Percentiles rank a stretch among this genome's conserved stretches.
Evolutionary conservation across 495 filamentous ascomycete species (phyloP).

Genomic region (Annulohypoxylon maeteangense): DNA sequence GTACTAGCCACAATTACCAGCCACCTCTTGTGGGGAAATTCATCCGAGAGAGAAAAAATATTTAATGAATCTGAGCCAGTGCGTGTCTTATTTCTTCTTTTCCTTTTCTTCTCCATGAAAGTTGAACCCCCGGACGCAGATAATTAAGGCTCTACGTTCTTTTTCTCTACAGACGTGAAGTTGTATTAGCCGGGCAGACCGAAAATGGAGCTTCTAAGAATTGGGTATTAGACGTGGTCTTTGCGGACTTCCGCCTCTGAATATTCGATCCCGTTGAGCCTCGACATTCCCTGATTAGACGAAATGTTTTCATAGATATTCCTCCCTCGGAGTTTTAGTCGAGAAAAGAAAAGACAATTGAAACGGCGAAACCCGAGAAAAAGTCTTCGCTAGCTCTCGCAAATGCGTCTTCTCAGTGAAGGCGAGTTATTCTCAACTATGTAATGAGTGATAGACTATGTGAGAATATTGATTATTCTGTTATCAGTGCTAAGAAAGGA

Average conservation of each 20-base stretch:
- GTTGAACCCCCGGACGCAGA: slow-evolving; percentile 58
- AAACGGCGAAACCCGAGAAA: background rate
- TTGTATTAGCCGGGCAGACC: slow-evolving; percentile 63
- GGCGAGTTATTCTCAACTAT: background rate
- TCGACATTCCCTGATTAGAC: slow-evolving; percentile 52
- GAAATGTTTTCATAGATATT: background rate
- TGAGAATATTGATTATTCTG: background rate
- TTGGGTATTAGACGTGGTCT: slow-evolving; percentile 55
- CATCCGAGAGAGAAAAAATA: slow-evolving; percentile 14
- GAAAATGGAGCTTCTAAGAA: slow-evolving; percentile 62
- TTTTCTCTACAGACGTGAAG: slow-evolving; percentile 49
- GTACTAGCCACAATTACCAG: slow-evolving; percentile 19
- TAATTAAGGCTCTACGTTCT: slow-evolving; percentile 53
- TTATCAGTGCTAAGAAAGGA: background rate
- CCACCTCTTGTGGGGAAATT: slow-evolving; percentile 22
- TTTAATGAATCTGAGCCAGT: slow-evolving; percentile 15
- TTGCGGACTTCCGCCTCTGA: slow-evolving; percentile 47
- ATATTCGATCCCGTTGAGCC: slow-evolving; percentile 63
- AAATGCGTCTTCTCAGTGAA: background rate
- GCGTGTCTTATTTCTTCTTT: slow-evolving; percentile 27
- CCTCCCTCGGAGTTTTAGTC: background rate
- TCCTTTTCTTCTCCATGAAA: slow-evolving; percentile 55
- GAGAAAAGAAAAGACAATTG: background rate
- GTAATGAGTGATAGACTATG: background rate
- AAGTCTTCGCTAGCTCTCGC: background rate